Base-by-base conservation (phyloP, 2,329 filamentous ascomycete genomes). In the Colletotrichum sp. region DNA sequence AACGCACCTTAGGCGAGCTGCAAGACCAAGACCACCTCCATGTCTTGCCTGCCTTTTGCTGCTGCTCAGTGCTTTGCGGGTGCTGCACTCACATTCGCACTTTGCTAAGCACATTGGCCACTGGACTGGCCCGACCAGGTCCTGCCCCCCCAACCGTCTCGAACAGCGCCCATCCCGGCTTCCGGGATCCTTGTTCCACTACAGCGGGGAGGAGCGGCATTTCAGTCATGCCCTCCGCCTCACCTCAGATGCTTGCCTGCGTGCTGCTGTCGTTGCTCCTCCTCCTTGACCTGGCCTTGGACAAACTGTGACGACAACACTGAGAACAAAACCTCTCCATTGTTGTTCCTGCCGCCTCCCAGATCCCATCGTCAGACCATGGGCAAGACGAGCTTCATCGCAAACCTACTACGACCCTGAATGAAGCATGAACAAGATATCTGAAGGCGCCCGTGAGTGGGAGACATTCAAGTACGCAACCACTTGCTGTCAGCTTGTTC, bases 401-500 rank as follows among this genome's bases (percentile, higher is more conserved):
- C 58, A 69, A 43, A 68, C 56, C 32, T 48, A 12, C 6, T 13
- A 75, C 70, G 65, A 64, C 58, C 52, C 65, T 73, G 65, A 61
- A 76, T 76, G 73, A 71, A 70, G 64, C 48, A 77, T 77, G 76
- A 69, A 66, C 66, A 73, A 71, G 66, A 78, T 80, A 58, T 77
- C 78, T 26, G 81, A 83, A 70, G 79, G 79, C 26, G 78, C 76
- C 66, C 80, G 81, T 52, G 81, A 83, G 66, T 79, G 81, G 16
- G 81, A 83, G 78, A 82, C 81, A 6, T 83, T 82, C 73, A 82
- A 80, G 81, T 83, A 30, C 24, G 77, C 64, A 30, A 18, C 36
- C 16, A n/a, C 36, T 7, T 12, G 38, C 38, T 10, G 10, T 9
- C n/a, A 52, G 43, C 24, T n/a, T 9, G 16, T 15, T 21, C 30